phyloP scores from a whole-genome alignment of 345 rosid genomes.

The Hypericum perforatum region DNA sequence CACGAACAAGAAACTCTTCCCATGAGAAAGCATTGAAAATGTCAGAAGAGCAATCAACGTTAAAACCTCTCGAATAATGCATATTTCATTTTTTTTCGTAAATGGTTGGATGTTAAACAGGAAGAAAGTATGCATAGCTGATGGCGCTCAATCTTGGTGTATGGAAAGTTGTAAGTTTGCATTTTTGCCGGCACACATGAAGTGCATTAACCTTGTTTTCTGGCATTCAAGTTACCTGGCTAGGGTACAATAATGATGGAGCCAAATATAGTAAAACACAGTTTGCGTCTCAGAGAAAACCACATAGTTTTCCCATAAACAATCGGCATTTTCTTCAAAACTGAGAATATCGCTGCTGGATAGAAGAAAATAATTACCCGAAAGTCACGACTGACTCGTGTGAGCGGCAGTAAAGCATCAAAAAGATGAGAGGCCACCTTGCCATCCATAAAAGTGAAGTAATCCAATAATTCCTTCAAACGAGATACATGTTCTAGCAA shows the following conservation, averaged over 20 bases:
- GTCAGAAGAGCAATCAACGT: too few species aligned
- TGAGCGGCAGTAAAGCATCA: constrained; percentile 56
- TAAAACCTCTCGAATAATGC: not conserved
- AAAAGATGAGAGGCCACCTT: constrained; percentile 50
- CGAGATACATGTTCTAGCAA: constrained; percentile 60
- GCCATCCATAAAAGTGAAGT: constrained; percentile 57
- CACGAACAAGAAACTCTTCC: constrained; percentile 1
- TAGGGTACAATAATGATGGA: too few species aligned
- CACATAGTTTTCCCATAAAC: too few species aligned
- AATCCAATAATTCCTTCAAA: constrained; percentile 77
- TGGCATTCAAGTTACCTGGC: too few species aligned
- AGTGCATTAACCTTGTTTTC: too few species aligned
- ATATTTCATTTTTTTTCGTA: not conserved
- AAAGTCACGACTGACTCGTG: constrained; percentile 54
- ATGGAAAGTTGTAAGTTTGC: too few species aligned
- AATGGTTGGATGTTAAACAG: constrained; percentile 3
- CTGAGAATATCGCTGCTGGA: not conserved
- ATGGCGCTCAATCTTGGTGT: too few species aligned
- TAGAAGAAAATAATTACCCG: constrained; percentile 35
- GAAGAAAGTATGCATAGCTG: not conserved
- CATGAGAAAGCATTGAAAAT: too few species aligned
- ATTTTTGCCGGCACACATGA: too few species aligned
- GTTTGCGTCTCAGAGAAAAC: too few species aligned
- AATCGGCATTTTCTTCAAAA: not conserved
- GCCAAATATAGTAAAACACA: too few species aligned